These are phyloP conservation scores for Volvariella surrecta DNA, from an alignment of 1,284 basidiomycete species.

Conservation along the genomic window DNA sequence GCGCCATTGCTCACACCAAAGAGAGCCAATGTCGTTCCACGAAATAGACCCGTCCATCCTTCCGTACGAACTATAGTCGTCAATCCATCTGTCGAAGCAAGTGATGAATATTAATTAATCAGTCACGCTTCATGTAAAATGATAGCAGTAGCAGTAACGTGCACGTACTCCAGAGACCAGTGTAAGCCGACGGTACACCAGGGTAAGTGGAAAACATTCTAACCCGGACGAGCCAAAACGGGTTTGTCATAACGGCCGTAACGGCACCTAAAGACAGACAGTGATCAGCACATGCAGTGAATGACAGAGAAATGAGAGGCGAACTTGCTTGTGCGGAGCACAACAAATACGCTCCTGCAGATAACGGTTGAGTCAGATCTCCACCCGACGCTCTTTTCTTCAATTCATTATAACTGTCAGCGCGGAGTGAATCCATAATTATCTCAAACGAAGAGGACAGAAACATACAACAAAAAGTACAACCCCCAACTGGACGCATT, in stretches of 20 bases:
- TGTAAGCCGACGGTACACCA: slow-evolving; percentile 63
- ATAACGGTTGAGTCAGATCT: slow-evolving; percentile 52
- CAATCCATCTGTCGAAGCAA: slow-evolving; percentile 71
- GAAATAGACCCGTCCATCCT: slow-evolving; percentile 78
- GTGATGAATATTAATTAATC: not conserved
- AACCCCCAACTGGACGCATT: slow-evolving; percentile 98
- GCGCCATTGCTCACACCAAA: slow-evolving; percentile 95
- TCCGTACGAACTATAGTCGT: slow-evolving; percentile 62
- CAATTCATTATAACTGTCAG: slow-evolving; percentile 84
- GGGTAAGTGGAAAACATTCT: slow-evolving; percentile 87
- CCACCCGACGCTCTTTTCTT: slow-evolving; percentile 67
- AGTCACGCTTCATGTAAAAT: too few species aligned
- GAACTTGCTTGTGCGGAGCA: slow-evolving; percentile 94
- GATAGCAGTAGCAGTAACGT: slow-evolving; percentile 36
- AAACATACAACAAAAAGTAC: slow-evolving; percentile 92
- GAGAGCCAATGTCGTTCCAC: slow-evolving; percentile 83
- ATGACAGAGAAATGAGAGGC: slow-evolving; percentile 25
- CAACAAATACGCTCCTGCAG: slow-evolving; percentile 77
- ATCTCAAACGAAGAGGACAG: slow-evolving; percentile 1
- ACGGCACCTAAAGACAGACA: slow-evolving; percentile 58
- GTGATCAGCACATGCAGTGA: slow-evolving; percentile 5
- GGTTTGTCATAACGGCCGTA: slow-evolving; percentile 94
- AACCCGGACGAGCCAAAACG: slow-evolving; percentile 98
- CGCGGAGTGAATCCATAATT: slow-evolving; percentile 2
- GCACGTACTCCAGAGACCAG: slow-evolving; percentile 54